These are phyloP conservation scores for Dendrobium catenatum DNA, from an alignment of 106 monocot genomes.

Conservation along the genomic window DNA sequence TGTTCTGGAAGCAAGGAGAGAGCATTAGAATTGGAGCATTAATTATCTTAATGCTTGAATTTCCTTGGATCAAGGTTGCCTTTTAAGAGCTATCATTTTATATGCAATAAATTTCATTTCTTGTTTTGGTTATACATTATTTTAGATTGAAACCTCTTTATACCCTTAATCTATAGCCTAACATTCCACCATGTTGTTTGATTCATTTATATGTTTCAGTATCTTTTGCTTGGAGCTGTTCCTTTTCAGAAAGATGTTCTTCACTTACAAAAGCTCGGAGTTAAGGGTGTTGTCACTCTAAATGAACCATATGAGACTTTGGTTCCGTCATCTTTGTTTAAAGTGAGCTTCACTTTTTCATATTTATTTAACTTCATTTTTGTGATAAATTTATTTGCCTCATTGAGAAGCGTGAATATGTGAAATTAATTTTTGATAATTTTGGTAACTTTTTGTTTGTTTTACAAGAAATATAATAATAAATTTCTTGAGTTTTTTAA, in stretches of 20 bases:
- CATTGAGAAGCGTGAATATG: not conserved
- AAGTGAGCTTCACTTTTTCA: slow-evolving; percentile 19
- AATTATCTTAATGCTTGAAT: no score
- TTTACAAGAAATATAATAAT: not conserved
- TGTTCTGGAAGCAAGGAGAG: no score
- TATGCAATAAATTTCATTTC: no score
- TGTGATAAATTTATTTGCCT: not conserved
- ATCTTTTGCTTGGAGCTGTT: slow-evolving; percentile 64
- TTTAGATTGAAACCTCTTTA: no score
- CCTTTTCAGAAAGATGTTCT: slow-evolving; percentile 74
- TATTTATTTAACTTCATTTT: not conserved
- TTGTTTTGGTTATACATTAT: no score
- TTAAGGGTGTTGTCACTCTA: slow-evolving; percentile 55
- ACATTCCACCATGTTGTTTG: not conserved
- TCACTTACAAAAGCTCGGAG: slow-evolving; percentile 50
- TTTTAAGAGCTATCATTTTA: no score
- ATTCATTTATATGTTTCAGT: slow-evolving; percentile 19
- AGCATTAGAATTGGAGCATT: no score
- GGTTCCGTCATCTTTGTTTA: slow-evolving; percentile 61
- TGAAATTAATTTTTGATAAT: not conserved
- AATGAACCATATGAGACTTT: slow-evolving; percentile 79
- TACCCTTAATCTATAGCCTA: not conserved
- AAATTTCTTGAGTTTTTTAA: not conserved
- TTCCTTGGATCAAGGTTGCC: no score
- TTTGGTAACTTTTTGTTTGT: not conserved